Percentiles rank a stretch among this genome's conserved stretches.
Conservation (phyloP, 768 basidiomycete genomes). For the Heimioporus sp. region DNA sequence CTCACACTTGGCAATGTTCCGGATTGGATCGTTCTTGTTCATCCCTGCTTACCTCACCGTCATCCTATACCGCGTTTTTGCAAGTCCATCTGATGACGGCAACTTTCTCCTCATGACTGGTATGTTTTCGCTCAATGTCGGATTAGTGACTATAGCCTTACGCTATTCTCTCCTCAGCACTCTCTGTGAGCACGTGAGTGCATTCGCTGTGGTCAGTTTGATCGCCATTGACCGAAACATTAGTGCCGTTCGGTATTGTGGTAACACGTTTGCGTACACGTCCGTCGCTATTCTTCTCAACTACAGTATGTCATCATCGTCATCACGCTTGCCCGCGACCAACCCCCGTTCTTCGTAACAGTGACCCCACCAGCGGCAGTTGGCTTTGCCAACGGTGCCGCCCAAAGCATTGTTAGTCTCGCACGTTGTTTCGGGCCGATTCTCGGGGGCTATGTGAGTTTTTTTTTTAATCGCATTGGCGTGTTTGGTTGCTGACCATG, state of each 20-base stretch:
- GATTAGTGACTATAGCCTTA: conserved; percentile 1
- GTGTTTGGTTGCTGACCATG: not conserved
- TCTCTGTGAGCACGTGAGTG: conserved; percentile 80
- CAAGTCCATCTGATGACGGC: conserved; percentile 65
- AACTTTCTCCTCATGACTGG: conserved; percentile 81
- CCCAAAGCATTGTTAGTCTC: conserved; percentile 92
- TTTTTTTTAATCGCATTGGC: not conserved
- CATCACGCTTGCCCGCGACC: too few relatives aligned
- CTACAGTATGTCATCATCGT: conserved; percentile 53
- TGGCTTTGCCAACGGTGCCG: conserved; percentile 92
- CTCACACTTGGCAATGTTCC: conserved; percentile 87
- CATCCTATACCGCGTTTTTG: conserved; percentile 68
- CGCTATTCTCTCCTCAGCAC: conserved; percentile 40
- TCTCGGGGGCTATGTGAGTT: conserved; percentile 71
- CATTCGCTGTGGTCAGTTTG: not conserved
- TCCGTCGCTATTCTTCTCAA: conserved; percentile 85
- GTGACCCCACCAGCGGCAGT: conserved; percentile 91
- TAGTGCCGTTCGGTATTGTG: conserved; percentile 87
- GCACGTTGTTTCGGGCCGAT: conserved; percentile 90
- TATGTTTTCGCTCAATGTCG: conserved; percentile 32
- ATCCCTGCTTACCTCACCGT: conserved; percentile 89
- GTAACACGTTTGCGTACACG: conserved; percentile 87
- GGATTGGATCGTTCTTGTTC: conserved; percentile 80
- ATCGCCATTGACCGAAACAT: not conserved
- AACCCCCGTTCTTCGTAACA: conserved; percentile 24